Base-by-base conservation (phyloP, 2,329 filamentous ascomycete species). In the Ophiostoma angusticollis region DNA sequence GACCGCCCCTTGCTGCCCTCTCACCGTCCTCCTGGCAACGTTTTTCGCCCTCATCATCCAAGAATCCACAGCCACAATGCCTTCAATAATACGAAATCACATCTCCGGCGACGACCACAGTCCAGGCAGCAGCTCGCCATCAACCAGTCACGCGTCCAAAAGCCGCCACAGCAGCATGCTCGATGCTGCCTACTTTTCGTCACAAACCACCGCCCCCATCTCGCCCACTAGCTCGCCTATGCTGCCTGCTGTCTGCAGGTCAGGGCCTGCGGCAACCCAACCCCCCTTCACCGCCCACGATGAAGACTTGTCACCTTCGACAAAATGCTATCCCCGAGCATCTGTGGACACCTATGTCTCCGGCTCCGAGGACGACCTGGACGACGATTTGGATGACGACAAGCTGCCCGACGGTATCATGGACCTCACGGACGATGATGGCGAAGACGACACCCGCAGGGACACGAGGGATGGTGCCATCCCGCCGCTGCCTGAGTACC, bases 271-370 rank as follows among this genome's bases (percentile, higher is more conserved):
- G 43, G 6, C 27, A 4, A 13, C 13, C 12, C 43, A 45, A 18
- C 25, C 28, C 14, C 30, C 23, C 23, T 43, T 45, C 25, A 34
- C 45, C 6, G 37, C 42, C 17, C 37, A 39, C 24, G 44, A 48
- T 7, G 54, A 59, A 36, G 59, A 64, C 41, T 49, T 63, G 21
- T 62, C 62, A 4, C 61, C 62, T 5, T 53, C 54, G 14, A 64
- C 63, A 8, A 59, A 55, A 40, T 51, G 60, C 41, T 67, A 65
- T 48, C 59, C 68, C 3, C 66, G 70, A 32, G 67, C 72, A 19
- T 91, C 85, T 0, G 68, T 76, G 48, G 80, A 84, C 44, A 93
- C 86, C 1, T 93, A 87, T 57, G 75, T 78, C 50, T 94, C 86
- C 5, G 82, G 78, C 3, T 83, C 79, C 4, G 66, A 72, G 31